Conservation (phyloP, 352 stramenopile genomes). For the Globisporangium barbulae region DNA sequence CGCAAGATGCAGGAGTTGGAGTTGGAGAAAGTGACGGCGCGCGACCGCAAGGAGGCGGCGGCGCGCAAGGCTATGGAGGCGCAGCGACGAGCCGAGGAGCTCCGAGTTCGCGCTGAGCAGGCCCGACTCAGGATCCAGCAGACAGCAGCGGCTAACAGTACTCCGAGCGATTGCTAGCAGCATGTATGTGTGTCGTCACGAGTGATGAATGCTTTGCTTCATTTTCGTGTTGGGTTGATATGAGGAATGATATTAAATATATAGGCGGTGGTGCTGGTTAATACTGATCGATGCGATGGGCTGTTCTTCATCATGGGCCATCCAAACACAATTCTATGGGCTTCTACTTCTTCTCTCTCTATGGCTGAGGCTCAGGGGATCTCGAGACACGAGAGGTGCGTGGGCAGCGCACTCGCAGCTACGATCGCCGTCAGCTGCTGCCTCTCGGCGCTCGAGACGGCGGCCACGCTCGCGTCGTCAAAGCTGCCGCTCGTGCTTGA, state of each 20-base stretch:
- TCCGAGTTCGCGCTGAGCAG: slow-evolving; percentile 48
- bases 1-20: slow-evolving; percentile 47
- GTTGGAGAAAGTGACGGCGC: slow-evolving; percentile 40
- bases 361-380: slow-evolving; percentile 14
- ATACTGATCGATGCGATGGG: background rate
- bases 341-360: background rate
- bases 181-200: background rate
- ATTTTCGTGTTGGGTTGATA: background rate
- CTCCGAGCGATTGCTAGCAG: background rate
- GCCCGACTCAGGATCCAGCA: slow-evolving; percentile 33
- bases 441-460: slow-evolving; percentile 12
- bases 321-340: background rate
- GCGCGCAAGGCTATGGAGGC: slow-evolving; percentile 51
- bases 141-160: background rate
- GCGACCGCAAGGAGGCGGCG: slow-evolving; percentile 39
- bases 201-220: background rate
- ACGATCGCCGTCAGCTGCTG: slow-evolving; percentile 7
- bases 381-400: slow-evolving; percentile 48
- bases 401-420: slow-evolving; percentile 5
- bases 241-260: background rate
- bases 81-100: slow-evolving; percentile 48
- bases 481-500: slow-evolving; percentile 60
- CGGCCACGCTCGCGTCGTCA: slow-evolving; percentile 17
- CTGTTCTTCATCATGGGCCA: background rate
- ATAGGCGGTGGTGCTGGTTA: background rate